phyloP scores from a whole-genome alignment of 1,284 basidiomycete genomes.

The Ustilago trichophora region DNA sequence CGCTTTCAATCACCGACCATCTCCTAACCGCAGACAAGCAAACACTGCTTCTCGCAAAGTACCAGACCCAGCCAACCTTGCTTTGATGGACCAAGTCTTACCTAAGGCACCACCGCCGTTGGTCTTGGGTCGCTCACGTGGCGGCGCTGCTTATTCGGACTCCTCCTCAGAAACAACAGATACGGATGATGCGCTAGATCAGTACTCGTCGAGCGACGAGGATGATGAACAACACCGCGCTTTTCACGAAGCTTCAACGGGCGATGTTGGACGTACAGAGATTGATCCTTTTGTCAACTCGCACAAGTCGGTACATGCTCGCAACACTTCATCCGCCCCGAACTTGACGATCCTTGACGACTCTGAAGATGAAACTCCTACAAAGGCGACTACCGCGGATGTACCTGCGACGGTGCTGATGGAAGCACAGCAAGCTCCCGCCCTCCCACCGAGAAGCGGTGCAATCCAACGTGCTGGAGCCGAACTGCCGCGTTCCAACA shows the following conservation, averaged over 20 bases:
- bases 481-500: not conserved
- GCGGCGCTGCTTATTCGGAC: constrained; percentile 50
- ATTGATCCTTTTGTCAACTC: constrained; percentile 16
- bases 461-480: too few relatives aligned
- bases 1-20: constrained; percentile 4
- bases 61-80: constrained; percentile 30
- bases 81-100: constrained; percentile 27
- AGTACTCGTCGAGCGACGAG: constrained; percentile 42
- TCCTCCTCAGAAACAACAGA: constrained; percentile 46
- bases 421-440: too few relatives aligned
- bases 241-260: constrained; percentile 24
- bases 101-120: constrained; percentile 50
- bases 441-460: too few relatives aligned
- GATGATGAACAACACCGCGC: constrained; percentile 35
- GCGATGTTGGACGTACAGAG: too few relatives aligned
- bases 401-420: too few relatives aligned
- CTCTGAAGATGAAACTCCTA: constrained; percentile 3
- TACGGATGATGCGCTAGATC: constrained; percentile 33
- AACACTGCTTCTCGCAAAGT: constrained; percentile 9
- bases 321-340: constrained; percentile 26
- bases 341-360: constrained; percentile 7
- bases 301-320: constrained; percentile 25
- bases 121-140: constrained; percentile 43
- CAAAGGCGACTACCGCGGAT: too few relatives aligned
- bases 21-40: not conserved